Evolutionary conservation across 2,329 filamentous ascomycete genomes (phyloP).

Genomic region (Phialophora verrucosa): DNA sequence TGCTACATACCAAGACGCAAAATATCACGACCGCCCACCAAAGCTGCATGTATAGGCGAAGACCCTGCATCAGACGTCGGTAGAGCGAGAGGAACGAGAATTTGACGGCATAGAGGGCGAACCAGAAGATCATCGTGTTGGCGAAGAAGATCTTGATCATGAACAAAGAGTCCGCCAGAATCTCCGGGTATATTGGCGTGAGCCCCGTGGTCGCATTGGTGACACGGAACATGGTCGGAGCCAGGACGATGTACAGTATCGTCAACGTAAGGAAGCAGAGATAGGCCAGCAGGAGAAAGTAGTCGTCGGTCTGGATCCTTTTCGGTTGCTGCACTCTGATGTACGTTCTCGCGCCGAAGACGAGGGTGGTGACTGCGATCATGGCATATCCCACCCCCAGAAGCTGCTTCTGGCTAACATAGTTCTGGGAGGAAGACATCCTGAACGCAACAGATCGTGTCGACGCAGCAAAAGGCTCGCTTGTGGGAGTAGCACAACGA

Average conservation of each 20-base stretch:
- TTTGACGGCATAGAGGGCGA: conserved; percentile 48
- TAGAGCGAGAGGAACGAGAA: conserved; percentile 50
- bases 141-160: conserved; percentile 49
- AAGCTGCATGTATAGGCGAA: conserved; percentile 44
- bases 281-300: conserved; percentile 40
- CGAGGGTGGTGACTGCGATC: conserved; percentile 35
- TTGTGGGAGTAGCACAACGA: background rate
- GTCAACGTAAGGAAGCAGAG: conserved; percentile 42
- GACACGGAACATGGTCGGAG: conserved; percentile 44
- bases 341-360: conserved; percentile 31
- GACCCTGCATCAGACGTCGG: conserved; percentile 45
- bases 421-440: conserved; percentile 30
- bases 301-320: conserved; percentile 41
- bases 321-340: conserved; percentile 33
- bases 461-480: background rate
- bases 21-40: conserved; percentile 49
- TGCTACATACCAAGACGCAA: conserved; percentile 43
- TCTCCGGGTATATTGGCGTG: conserved; percentile 40
- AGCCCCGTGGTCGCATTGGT: conserved; percentile 39
- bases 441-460: background rate
- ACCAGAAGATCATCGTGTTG: conserved; percentile 48
- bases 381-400: conserved; percentile 32
- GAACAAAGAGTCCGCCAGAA: conserved; percentile 43
- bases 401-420: conserved; percentile 21
- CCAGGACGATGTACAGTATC: conserved; percentile 46